These are phyloP conservation scores for Pseudomonodictys pantanalensis DNA, from an alignment of 495 filamentous ascomycete genomes.

Conservation along the genomic window DNA sequence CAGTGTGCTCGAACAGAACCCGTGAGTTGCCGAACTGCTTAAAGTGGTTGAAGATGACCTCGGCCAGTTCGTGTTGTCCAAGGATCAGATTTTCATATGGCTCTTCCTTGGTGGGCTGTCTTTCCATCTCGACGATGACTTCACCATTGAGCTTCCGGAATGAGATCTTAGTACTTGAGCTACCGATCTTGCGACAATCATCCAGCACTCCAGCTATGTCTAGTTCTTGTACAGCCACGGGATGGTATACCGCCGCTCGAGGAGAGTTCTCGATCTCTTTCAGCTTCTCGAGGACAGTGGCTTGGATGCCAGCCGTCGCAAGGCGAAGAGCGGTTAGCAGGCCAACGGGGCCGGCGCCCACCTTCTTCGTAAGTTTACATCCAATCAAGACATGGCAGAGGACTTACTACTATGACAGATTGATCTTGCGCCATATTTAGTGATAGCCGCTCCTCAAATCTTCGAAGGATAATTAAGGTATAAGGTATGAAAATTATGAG, in stretches of 20 bases:
- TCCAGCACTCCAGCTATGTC: slow-evolving; percentile 27
- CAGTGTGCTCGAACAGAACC: slow-evolving; percentile 4
- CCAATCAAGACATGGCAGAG: too few species aligned
- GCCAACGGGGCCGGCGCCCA: not conserved
- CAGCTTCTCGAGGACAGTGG: slow-evolving; percentile 27
- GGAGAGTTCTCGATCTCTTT: slow-evolving; percentile 18
- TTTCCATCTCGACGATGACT: slow-evolving; percentile 22
- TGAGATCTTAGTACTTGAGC: slow-evolving; percentile 7
- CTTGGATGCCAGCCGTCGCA: slow-evolving; percentile 24
- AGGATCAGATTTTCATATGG: slow-evolving; percentile 30
- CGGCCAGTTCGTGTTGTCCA: slow-evolving; percentile 30
- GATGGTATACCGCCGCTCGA: slow-evolving; percentile 29
- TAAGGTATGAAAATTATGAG: too few species aligned
- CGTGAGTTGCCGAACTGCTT: slow-evolving; percentile 11
- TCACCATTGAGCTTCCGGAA: slow-evolving; percentile 25
- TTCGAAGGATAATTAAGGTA: too few species aligned
- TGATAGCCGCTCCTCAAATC: not conserved
- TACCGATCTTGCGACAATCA: slow-evolving; percentile 24
- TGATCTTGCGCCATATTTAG: not conserved
- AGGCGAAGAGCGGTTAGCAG: slow-evolving; percentile 14
- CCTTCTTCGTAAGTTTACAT: too few species aligned
- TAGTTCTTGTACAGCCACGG: slow-evolving; percentile 22
- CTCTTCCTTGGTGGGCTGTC: not conserved
- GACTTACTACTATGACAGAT: not conserved
- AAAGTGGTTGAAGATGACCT: slow-evolving; percentile 25